Percentiles rank a stretch among this genome's conserved stretches.
phyloP scores from a whole-genome alignment of 1,284 basidiomycete species.

The Ceratobasidium sp. region DNA sequence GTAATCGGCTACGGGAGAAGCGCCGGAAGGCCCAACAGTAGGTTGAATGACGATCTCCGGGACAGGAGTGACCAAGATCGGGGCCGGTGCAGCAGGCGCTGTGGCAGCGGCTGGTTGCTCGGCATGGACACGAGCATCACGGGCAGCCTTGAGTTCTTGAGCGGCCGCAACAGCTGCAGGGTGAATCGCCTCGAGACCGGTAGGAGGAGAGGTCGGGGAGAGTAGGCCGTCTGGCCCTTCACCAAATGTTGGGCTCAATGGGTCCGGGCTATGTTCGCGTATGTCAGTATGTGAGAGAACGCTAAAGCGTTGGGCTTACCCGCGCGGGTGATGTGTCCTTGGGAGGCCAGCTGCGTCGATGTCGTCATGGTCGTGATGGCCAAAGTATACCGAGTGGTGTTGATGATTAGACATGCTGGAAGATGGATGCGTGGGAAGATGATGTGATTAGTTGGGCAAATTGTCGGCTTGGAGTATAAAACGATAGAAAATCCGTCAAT shows the following conservation, averaged over 20 bases:
- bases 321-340: neutral
- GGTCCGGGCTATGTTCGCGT: neutral
- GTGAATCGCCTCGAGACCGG: neutral
- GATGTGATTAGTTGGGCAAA: neutral
- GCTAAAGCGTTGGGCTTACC: neutral
- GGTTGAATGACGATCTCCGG: neutral
- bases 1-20: neutral
- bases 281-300: neutral
- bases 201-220: neutral
- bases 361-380: slow-evolving; percentile 1
- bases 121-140: neutral
- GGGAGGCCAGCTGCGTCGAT: neutral
- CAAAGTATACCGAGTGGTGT: neutral
- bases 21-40: neutral
- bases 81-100: neutral
- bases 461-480: neutral
- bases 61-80: neutral
- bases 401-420: slow-evolving; percentile 10
- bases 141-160: neutral
- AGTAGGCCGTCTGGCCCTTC: neutral
- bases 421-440: neutral
- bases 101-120: neutral
- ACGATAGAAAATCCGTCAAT: neutral
- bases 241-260: neutral
- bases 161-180: neutral